Evolutionary conservation across 2,329 filamentous ascomycete genomes (phyloP).

Genomic region (Talaromyces marneffei): DNA sequence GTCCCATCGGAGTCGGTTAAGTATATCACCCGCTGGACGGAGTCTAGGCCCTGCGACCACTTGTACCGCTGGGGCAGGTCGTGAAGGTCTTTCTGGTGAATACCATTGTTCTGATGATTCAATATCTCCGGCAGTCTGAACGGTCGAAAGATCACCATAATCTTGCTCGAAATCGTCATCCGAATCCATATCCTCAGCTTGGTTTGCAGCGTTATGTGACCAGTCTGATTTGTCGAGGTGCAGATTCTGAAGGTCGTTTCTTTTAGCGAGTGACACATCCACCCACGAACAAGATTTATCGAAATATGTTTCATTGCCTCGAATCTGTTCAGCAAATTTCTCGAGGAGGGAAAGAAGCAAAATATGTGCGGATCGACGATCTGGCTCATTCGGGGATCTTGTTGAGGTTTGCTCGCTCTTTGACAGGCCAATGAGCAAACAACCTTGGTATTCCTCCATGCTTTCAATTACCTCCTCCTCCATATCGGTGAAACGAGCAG

Average conservation of each 20-base stretch:
- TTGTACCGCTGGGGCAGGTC: not conserved
- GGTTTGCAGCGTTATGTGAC: not conserved
- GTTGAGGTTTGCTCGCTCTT: constrained; percentile 13
- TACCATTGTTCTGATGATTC: not conserved
- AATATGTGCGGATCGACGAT: constrained; percentile 39
- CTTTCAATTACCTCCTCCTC: constrained; percentile 21
- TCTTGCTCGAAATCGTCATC: constrained; percentile 6
- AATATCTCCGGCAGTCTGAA: not conserved
- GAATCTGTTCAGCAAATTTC: constrained; percentile 31
- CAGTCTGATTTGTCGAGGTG: constrained; percentile 15
- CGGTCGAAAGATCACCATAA: not conserved
- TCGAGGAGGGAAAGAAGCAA: constrained; percentile 37
- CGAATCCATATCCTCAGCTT: not conserved
- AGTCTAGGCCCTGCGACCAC: constrained; percentile 10
- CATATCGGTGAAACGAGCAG: constrained; percentile 50
- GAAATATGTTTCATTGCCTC: constrained; percentile 30
- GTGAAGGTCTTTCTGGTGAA: not conserved
- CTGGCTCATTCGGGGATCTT: constrained; percentile 24
- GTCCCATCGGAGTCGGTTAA: constrained; percentile 49
- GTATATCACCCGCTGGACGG: constrained; percentile 33
- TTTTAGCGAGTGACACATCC: constrained; percentile 27
- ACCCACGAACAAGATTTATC: constrained; percentile 32
- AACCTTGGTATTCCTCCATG: constrained; percentile 51
- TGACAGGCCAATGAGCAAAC: constrained; percentile 56
- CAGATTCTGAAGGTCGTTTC: constrained; percentile 14